Percentiles rank a stretch among this genome's conserved stretches.
These are phyloP conservation scores for Penicillium waksmanii DNA, from an alignment of 495 filamentous ascomycete genomes.

Conservation along the genomic window DNA sequence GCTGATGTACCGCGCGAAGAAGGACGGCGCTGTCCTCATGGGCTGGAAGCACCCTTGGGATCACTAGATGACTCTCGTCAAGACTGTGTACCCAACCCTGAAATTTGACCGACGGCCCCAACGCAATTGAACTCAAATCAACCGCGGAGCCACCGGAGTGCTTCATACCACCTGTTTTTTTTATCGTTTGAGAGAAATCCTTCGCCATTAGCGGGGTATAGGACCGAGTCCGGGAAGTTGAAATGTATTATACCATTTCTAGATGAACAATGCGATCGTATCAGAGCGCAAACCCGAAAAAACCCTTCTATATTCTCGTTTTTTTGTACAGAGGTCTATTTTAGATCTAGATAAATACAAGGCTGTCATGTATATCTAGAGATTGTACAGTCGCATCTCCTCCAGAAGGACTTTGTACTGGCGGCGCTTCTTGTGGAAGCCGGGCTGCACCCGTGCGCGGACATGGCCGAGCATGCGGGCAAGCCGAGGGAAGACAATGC, in stretches of 20 bases:
- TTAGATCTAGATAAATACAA: constrained; percentile 19
- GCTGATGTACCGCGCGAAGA: constrained; percentile 95
- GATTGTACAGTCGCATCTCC: constrained; percentile 57
- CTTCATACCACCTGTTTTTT: constrained; percentile 15
- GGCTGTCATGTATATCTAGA: background rate
- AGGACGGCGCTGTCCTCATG: constrained; percentile 84
- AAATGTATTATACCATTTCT: constrained; percentile 35
- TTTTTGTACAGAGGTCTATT: constrained; percentile 18
- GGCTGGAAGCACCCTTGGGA: constrained; percentile 99
- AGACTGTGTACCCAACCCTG: background rate
- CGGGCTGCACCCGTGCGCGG: constrained; percentile 57
- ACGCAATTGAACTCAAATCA: background rate
- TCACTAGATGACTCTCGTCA: constrained; percentile 58
- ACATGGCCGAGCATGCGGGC: constrained; percentile 67
- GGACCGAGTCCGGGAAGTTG: constrained; percentile 14
- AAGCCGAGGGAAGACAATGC: constrained; percentile 67
- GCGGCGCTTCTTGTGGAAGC: constrained; percentile 74
- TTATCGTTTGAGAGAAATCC: constrained; percentile 18
- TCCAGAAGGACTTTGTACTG: constrained; percentile 82
- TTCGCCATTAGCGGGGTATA: constrained; percentile 30
- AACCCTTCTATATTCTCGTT: constrained; percentile 14
- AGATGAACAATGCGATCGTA: constrained; percentile 12
- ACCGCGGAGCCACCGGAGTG: background rate
- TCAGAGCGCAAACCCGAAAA: constrained; percentile 8
- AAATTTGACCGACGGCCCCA: constrained; percentile 1